phyloP scores from a whole-genome alignment of 75 land plant species.

The Larix kaempferi region DNA sequence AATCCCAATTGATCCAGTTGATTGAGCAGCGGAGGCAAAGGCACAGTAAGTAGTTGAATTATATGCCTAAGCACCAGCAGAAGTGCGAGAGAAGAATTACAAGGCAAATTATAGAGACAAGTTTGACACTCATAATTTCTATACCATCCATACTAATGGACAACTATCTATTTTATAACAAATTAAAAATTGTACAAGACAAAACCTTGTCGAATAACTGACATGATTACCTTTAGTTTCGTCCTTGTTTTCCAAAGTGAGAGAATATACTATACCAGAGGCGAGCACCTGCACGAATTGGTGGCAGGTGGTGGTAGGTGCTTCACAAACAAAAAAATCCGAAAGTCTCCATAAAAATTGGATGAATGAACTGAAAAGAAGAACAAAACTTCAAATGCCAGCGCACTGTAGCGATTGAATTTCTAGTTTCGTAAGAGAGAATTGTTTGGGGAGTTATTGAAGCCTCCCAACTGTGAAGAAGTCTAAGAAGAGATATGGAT shows the following conservation, averaged over 20 bases:
- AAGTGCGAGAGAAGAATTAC: no score
- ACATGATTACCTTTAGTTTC: neutral
- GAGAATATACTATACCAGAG: no score
- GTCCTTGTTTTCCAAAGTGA: neutral
- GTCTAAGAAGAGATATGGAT: slow-evolving; percentile 43
- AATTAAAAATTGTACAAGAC: neutral
- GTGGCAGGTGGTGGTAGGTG: neutral
- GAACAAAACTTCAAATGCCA: no score
- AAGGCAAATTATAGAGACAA: neutral
- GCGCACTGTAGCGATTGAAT: neutral
- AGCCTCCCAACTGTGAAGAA: slow-evolving; percentile 27
- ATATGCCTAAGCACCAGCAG: no score
- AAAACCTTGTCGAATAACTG: neutral
- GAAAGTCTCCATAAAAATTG: no score
- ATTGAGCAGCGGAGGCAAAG: no score
- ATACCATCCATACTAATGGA: neutral
- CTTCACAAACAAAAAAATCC: neutral
- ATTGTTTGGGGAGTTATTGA: neutral
- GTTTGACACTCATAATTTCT: neutral
- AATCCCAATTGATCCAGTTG: no score
- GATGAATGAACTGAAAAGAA: no score
- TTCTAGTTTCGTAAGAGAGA: neutral
- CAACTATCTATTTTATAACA: neutral
- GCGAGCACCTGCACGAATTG: neutral
- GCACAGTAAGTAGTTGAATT: no score